Evolutionary conservation across 495 filamentous ascomycete species (phyloP).

Genomic region (Hypomontagnella monticulosa): DNA sequence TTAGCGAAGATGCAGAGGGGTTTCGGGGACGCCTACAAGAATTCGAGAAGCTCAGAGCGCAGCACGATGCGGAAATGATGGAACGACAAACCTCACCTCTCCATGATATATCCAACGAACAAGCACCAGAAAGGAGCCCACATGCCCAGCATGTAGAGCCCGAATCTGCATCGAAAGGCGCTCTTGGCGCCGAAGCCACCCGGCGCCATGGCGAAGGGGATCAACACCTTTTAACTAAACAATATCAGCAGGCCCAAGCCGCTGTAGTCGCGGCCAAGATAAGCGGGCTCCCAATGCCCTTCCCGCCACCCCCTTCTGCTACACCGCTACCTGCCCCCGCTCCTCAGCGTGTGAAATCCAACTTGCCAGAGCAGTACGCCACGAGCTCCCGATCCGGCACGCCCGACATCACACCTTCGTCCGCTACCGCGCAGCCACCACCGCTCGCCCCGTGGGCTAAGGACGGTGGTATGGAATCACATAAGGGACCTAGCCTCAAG

Average conservation of each 20-base stretch:
- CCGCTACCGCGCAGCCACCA: conserved; percentile 56
- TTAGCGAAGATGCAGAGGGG: conserved; percentile 60
- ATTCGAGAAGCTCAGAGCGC: conserved; percentile 65
- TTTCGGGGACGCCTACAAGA: conserved; percentile 63
- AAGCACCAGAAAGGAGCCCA: conserved; percentile 14
- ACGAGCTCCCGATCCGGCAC: conserved; percentile 80
- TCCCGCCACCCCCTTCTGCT: conserved; percentile 61
- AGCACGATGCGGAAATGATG: conserved; percentile 61
- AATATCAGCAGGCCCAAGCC: conserved; percentile 80
- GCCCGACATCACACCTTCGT: conserved; percentile 60
- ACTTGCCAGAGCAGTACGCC: conserved; percentile 82
- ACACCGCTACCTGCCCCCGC: conserved; percentile 88
- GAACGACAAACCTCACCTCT: conserved; percentile 42
- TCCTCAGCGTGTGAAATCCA: conserved; percentile 83
- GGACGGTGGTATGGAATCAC: conserved; percentile 72
- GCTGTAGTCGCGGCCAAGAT: conserved; percentile 57
- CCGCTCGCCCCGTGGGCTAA: conserved; percentile 95
- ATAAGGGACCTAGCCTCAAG: conserved; percentile 91
- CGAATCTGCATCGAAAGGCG: conserved; percentile 1
- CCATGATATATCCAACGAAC: conserved; percentile 30
- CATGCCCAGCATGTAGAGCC: conserved; percentile 14
- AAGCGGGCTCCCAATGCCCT: conserved; percentile 80
- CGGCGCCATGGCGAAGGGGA: conserved; percentile 36
- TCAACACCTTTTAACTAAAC: conserved; percentile 73
- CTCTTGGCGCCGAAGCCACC: conserved; percentile 4